Base-by-base conservation (phyloP, 305 asterid genomes). In the Striga hermonthica region DNA sequence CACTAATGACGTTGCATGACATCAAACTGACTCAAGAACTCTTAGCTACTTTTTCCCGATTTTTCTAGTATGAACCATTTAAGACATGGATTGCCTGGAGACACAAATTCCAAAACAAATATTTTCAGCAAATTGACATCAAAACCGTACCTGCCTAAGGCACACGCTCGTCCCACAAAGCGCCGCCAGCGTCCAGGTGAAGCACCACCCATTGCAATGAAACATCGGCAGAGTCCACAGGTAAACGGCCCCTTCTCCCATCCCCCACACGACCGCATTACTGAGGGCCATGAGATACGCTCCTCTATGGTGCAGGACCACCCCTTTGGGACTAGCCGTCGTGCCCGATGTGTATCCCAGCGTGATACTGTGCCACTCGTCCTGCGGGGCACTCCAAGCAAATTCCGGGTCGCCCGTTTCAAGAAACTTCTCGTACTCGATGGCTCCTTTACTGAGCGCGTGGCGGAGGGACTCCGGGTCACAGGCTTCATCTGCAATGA, bases 151-250 rank as follows among this genome's bases (percentile, higher is more conserved):
- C 93, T 92, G 97, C 84, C 97, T 72, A 67, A 91, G 95, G 83
- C 98, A 91, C 10, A 89, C 72, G 81, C 70, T 89, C 10, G 98
- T 89, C 59, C 97, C 97, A 78, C 89, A 89, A 70, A 91, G 76
- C 4, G 91, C 96, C 0, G 98, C 95, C 9, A 91, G 79, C 11
- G 93, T 83, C 98, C 98, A 91, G 56, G 97, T 44, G 82, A 91
- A 91, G 67, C 98, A 89, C 98, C 98, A 91, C 37, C 98, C 98
- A 31, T 91, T 91, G 50, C 98, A 91, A 57, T 91, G 98, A 76
- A 91, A 91, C 98, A 92, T 85, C 0, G 97, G 98, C 58, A 92
- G 68, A 40, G 98, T 89, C 98, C 98, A 91, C 35, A 91, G 77
- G 71, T 89, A 91, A 67, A 89, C 84, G 16, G 87, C 84, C 13